Evolutionary conservation across 2,329 filamentous ascomycete species (phyloP), one percentile per base, ranked within the genome.

Genomic region (Bretziella fagacearum): DNA sequence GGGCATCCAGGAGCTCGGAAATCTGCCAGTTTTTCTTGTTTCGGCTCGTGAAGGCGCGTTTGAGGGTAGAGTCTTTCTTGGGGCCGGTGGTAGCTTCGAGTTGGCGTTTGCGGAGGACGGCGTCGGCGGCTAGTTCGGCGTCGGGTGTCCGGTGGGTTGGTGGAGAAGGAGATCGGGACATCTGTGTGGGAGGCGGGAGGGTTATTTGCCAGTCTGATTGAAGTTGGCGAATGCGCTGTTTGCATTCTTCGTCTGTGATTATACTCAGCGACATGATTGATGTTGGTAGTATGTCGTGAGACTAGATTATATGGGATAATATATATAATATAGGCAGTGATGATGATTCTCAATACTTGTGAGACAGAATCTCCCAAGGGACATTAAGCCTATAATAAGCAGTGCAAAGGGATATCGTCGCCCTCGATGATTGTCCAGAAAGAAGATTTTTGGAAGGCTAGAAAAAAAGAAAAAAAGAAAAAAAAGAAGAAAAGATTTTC

Each of bases 121-220:
- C 67, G 46, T 77, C 73, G n/a, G 71, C 72, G 3, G 62, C 57
- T 22, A 62, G 56, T 43, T 75, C 69, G 52, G 76, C 73, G n/a
- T n/a, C n/a, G n/a, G n/a, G n/a, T n/a, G n/a, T n/a, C n/a, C n/a
- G 35, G 18, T 39, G 35, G 35, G 23, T 7, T 23, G 8, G 3
- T 39, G 35, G 6, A 22, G 35, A n/a, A 22, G 35, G 23, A 22
- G 18, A 17, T 39, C 35, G 35, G 20, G 35, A 39, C 35, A 39
- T 39, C 8, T 39, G 27, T 30, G n/a, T 30, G 27, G n/a, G n/a
- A 11, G 10, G 27, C 10, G 27, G 27, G 27, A 11, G 18, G 5
- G 17, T 39, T 39, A 62, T 57, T 11, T 61, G 61, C 22, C n/a
- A n/a, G n/a, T n/a, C n/a, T n/a, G 64, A 30, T 18, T 5, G 64